A percentile compares a stretch with the other conserved stretches of the same genome.
Conservation (phyloP, 2,329 filamentous ascomycete genomes). For the Chrysoporthe cubensis region DNA sequence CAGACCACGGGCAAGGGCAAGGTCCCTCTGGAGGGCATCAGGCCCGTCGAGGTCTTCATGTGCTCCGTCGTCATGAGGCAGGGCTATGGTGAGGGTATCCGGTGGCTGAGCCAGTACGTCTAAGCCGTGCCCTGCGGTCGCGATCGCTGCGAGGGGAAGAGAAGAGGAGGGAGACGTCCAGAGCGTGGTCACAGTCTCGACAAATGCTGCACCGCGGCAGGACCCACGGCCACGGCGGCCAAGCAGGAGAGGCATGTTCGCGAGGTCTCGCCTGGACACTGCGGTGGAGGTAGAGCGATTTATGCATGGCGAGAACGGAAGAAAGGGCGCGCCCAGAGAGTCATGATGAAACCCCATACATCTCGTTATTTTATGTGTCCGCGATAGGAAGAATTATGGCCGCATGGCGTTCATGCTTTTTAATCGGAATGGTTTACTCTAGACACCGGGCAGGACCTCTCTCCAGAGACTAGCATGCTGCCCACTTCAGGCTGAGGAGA, state of each 20-base stretch:
- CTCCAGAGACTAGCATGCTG: neutral
- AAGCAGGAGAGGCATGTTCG: neutral
- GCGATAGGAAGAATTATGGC: constrained; percentile 25
- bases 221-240: no score
- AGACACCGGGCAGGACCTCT: neutral
- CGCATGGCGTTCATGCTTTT: constrained; percentile 29
- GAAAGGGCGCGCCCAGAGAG: neutral
- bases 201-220: neutral
- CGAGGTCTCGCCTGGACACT: neutral
- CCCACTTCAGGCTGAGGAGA: neutral
- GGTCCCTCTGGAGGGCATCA: constrained; percentile 83
- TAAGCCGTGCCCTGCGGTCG: constrained; percentile 48
- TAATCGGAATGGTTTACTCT: constrained; percentile 20
- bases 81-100: constrained; percentile 88
- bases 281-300: constrained; percentile 6
- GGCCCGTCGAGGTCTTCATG: constrained; percentile 98
- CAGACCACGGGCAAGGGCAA: constrained; percentile 97
- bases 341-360: constrained; percentile 9
- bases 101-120: constrained; percentile 92
- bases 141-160: neutral
- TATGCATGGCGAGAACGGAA: constrained; percentile 9
- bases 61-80: constrained; percentile 98
- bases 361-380: constrained; percentile 20
- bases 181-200: neutral
- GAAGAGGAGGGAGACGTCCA: neutral